phyloP scores from a whole-genome alignment of 345 rosid species.

The Citrus glauca region DNA sequence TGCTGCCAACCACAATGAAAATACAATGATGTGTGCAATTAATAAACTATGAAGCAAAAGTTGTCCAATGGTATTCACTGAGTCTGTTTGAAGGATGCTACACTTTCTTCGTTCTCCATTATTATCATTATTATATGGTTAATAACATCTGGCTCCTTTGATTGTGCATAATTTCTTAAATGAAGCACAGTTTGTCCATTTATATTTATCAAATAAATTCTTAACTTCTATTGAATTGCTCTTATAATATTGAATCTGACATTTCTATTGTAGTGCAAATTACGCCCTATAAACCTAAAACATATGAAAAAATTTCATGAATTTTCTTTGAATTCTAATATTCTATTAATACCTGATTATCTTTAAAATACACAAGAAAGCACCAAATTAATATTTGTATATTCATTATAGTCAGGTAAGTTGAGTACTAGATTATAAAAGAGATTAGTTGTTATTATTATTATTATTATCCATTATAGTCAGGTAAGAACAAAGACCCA shows the following conservation, averaged over 20 bases:
- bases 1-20: constrained; percentile 1
- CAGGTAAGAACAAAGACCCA: background rate
- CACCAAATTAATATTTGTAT: too few species aligned
- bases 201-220: background rate
- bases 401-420: background rate
- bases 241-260: background rate
- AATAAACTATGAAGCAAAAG: constrained; percentile 5
- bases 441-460: too few species aligned
- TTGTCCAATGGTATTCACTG: background rate
- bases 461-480: too few species aligned
- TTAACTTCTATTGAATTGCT: background rate
- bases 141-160: background rate
- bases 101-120: background rate
- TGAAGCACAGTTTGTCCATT: background rate
- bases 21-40: constrained; percentile 2
- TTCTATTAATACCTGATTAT: too few species aligned
- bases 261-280: background rate
- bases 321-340: too few species aligned
- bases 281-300: background rate
- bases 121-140: background rate
- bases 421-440: background rate
- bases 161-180: background rate
- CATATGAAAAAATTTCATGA: background rate
- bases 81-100: constrained; percentile 12
- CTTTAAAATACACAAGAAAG: too few species aligned